Base-by-base conservation (phyloP, 345 rosid species). In the Alliaria petiolata region DNA sequence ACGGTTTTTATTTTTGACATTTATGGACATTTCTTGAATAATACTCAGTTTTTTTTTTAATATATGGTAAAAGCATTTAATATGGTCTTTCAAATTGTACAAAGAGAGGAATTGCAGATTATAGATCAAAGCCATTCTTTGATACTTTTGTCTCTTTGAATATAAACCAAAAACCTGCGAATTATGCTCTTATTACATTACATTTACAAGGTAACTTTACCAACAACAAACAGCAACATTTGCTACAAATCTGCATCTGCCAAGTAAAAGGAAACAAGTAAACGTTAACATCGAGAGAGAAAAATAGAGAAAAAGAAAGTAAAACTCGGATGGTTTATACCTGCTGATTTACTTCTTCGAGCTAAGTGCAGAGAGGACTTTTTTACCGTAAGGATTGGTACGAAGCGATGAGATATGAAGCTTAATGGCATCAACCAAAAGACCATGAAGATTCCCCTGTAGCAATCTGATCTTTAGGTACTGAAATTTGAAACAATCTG, bases 361-460 rank as follows among this genome's bases (percentile, higher is more conserved):
- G 78, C 62, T 78, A 70, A 80, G 81, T 74, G 85, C 76, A n/a
- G 87, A 82, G 66, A 91, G 84, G 71, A 91, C 90, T 76, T 87
- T 91, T 83, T 89, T 91, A 80, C 97, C 97, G 8, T 84, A 85
- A 20, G 93, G 91, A 74, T 89, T 91, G 42, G 85, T 84, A 52
- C 86, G 87, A 45, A 89, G 95, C 57, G 78, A 59, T 31, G 85
- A 83, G 67, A 80, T 65, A 71, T 81, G 83, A 28, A 88, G 83
- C 63, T 83, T 85, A 69, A 91, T 85, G 51, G 93, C 87, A 55
- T 82, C 87, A 60, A 89, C 79, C 68, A 91, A 73, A n/a, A 82
- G 78, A 71, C 76, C 76, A 66, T 81, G 86, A 60, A 80, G 67
- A 75, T 65, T 62, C 76, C 93, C 97, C 97, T 91, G 80, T 45